Base-by-base conservation (phyloP, 345 rosid genomes). In the Eucalyptus viminalis region DNA sequence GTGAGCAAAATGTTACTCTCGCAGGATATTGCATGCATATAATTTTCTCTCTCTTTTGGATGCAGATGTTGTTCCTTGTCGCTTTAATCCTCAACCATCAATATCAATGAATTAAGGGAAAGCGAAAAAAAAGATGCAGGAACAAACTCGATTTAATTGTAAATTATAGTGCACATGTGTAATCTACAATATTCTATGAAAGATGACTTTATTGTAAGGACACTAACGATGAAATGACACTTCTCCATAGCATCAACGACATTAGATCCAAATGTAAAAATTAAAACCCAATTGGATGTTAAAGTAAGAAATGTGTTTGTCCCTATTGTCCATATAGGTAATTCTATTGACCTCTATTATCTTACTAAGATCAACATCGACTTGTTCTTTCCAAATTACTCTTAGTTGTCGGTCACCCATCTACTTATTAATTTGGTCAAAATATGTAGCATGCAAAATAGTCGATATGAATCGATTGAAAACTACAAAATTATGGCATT, bases 41-140 rank as follows among this genome's bases (percentile, higher is more conserved):
- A 56, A 21, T 22, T 56, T 56, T 56, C 62, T 56, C 60, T 54
- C 29, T 56, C 62, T 50, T 50, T 50, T 50, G 11, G 27, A 56
- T 56, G 62, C 13, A 56, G 0, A 56, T 56, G 62, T 56, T 56
- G 62, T 21, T 56, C 62, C 62, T 22, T 8, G 25, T 56, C 3
- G 13, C 62, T 56, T 56, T 56, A 56, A 56, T 17, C 62, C 62
- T 9, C 62, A 56, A 56, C 62, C 62, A 56, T 56, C 62, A 56
- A 56, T 56, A 56, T 56, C 11, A 56, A 56, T 56, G 13, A 9
- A 56, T 15, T 22, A 56, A 22, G 2, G 25, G 5, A 15, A 50
- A 50, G 14, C 0, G 8, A 15, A 50, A 51, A 17, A 0, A 51
- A 17, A 51, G 22, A 51, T 51, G 22, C 4, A 3, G 22, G 4